phyloP scores from a whole-genome alignment of 441 rosid genomes.

The Brassica hybrid region DNA sequence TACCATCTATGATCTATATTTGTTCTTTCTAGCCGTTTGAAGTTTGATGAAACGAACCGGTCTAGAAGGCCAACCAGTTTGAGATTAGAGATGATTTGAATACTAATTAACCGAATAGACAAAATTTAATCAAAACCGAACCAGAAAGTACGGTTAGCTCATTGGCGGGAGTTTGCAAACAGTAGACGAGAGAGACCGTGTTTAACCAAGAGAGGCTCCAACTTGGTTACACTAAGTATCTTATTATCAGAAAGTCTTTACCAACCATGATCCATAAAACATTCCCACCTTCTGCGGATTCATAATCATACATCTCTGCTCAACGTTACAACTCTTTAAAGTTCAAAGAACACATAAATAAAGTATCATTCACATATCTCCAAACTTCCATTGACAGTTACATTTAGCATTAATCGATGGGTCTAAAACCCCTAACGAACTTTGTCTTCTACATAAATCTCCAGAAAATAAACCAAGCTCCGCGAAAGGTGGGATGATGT shows the following conservation, averaged over 20 bases:
- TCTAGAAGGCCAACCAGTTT: slow-evolving; percentile 9
- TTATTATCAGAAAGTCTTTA: slow-evolving; percentile 1
- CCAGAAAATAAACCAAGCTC: slow-evolving; percentile 25
- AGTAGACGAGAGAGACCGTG: background rate
- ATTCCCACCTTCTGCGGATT: slow-evolving; percentile 4
- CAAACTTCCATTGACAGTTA: slow-evolving; percentile 24
- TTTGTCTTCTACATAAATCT: slow-evolving; percentile 31
- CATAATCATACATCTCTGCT: slow-evolving; percentile 25
- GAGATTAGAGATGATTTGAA: background rate
- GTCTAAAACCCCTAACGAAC: slow-evolving; percentile 40
- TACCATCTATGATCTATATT: slow-evolving; percentile 32
- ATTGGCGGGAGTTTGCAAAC: background rate
- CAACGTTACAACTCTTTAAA: slow-evolving; percentile 27
- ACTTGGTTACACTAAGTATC: background rate
- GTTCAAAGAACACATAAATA: slow-evolving; percentile 11
- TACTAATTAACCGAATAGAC: background rate
- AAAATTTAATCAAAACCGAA: background rate
- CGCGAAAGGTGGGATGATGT: slow-evolving; percentile 30
- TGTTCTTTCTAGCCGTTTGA: slow-evolving; percentile 26
- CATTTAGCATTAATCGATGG: slow-evolving; percentile 32
- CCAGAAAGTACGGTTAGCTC: background rate
- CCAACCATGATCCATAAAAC: slow-evolving; percentile 24
- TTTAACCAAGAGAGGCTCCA: background rate
- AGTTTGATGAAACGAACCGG: slow-evolving; percentile 19
- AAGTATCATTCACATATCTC: slow-evolving; percentile 38